These are phyloP conservation scores for Amylostereum chailletii DNA, from an alignment of 1,284 basidiomycete genomes.

Conservation along the genomic window DNA sequence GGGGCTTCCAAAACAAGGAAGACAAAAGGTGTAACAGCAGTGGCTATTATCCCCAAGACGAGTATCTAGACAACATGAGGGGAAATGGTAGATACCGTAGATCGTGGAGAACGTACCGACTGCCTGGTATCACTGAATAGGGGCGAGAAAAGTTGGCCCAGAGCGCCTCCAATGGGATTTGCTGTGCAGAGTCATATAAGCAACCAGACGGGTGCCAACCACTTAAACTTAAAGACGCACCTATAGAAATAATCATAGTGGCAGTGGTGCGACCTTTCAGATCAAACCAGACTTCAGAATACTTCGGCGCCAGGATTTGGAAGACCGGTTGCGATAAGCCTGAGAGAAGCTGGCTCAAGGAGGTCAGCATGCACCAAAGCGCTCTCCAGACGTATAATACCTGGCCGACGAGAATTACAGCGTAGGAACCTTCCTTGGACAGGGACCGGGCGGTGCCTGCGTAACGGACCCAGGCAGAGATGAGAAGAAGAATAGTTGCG, in stretches of 20 bases:
- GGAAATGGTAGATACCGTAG: background rate
- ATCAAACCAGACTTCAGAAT: slow-evolving; percentile 76
- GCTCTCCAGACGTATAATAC: slow-evolving; percentile 24
- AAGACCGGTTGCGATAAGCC: slow-evolving; percentile 56
- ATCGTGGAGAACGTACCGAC: slow-evolving; percentile 23
- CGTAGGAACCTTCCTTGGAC: slow-evolving; percentile 39
- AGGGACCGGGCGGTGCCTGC: slow-evolving; percentile 53
- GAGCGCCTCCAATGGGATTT: slow-evolving; percentile 50
- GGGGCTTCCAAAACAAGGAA: slow-evolving; percentile 51
- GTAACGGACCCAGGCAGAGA: slow-evolving; percentile 69
- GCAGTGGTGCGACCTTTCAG: slow-evolving; percentile 65
- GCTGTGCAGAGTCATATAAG: slow-evolving; percentile 28
- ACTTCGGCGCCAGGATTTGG: slow-evolving; percentile 60
- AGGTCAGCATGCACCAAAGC: background rate
- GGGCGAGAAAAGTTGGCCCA: slow-evolving; percentile 66
- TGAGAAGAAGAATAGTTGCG: slow-evolving; percentile 41
- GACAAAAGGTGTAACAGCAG: slow-evolving; percentile 44
- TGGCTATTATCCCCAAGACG: slow-evolving; percentile 61
- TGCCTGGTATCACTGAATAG: slow-evolving; percentile 42
- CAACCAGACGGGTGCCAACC: background rate
- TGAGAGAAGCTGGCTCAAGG: slow-evolving; percentile 36
- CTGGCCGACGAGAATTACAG: slow-evolving; percentile 63
- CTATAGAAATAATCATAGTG: slow-evolving; percentile 71
- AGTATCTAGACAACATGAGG: slow-evolving; percentile 40
- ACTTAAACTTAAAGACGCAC: slow-evolving; percentile 24